A percentile compares a stretch with the other conserved stretches of the same genome.
phyloP scores from a whole-genome alignment of 306 rosid species.

The Crataegus laevigata region DNA sequence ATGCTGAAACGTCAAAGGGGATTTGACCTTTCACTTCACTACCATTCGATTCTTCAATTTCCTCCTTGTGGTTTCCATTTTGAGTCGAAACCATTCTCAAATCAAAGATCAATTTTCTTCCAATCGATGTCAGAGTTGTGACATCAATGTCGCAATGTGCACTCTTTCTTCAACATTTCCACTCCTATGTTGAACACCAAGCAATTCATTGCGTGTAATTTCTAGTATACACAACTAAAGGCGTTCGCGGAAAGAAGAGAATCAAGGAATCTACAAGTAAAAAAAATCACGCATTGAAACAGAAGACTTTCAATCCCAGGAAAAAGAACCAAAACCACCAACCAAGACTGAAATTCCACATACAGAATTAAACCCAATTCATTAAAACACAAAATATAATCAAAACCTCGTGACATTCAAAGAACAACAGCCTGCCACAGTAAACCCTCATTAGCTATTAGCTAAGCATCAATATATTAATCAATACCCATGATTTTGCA shows the following conservation, averaged over 20 bases:
- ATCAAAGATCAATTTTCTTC: background rate
- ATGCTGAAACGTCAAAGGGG: slow-evolving; percentile 33
- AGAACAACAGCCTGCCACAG: background rate
- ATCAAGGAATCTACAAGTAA: slow-evolving; percentile 11
- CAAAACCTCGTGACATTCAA: background rate
- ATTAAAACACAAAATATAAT: background rate
- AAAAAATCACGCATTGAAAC: background rate
- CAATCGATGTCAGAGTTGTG: slow-evolving; percentile 16
- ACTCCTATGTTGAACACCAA: slow-evolving; percentile 1
- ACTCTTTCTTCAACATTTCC: slow-evolving; percentile 7
- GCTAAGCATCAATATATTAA: background rate
- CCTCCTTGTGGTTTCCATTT: slow-evolving; percentile 39
- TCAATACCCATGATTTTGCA: slow-evolving; percentile 1
- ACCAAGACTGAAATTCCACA: background rate
- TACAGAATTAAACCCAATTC: slow-evolving; percentile 6
- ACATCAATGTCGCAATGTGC: slow-evolving; percentile 7
- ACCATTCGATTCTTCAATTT: slow-evolving; percentile 41
- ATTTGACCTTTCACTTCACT: slow-evolving; percentile 29
- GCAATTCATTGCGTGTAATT: background rate
- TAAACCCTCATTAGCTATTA: background rate
- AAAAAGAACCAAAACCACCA: slow-evolving; percentile 2
- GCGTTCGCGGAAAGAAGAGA: background rate
- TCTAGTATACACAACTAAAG: background rate
- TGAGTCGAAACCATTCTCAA: slow-evolving; percentile 46
- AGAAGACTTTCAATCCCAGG: background rate